Conservation (phyloP, 2,329 filamentous ascomycete species). For the Byssoonygena ceratinophila region DNA sequence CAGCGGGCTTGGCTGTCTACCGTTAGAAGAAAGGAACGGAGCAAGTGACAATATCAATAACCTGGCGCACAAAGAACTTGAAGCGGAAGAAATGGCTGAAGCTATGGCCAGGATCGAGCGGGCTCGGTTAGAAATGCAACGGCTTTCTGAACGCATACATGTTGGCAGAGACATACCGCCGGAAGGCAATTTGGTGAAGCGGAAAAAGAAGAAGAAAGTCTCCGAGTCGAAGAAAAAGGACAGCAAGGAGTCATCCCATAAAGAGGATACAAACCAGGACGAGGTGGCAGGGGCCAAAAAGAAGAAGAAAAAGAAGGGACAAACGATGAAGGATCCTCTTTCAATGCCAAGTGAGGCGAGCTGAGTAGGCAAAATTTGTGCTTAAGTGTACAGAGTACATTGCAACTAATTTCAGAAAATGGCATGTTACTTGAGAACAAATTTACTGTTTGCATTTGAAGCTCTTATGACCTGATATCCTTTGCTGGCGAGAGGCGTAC, state of each 20-base stretch:
- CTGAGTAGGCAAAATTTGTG: not conserved
- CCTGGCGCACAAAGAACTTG: slow-evolving; percentile 57
- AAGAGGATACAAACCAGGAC: not conserved
- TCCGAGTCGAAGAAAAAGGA: slow-evolving; percentile 17
- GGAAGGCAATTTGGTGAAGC: slow-evolving; percentile 40
- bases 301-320: slow-evolving; percentile 1
- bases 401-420: too few relatives aligned
- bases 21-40: slow-evolving; percentile 47
- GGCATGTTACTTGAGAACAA: too few relatives aligned
- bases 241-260: slow-evolving; percentile 18
- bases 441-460: too few relatives aligned
- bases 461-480: too few relatives aligned
- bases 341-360: not conserved
- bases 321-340: not conserved
- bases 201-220: slow-evolving; percentile 36
- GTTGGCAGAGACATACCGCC: slow-evolving; percentile 39
- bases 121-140: slow-evolving; percentile 70
- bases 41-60: slow-evolving; percentile 36
- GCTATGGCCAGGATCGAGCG: slow-evolving; percentile 84
- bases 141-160: slow-evolving; percentile 39
- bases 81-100: slow-evolving; percentile 78
- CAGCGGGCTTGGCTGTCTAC: slow-evolving; percentile 57
- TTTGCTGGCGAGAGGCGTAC: too few relatives aligned
- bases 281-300: not conserved
- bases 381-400: not conserved